Evolutionary conservation across 2,329 filamentous ascomycete genomes (phyloP).

Genomic region (Phoma sp.): DNA sequence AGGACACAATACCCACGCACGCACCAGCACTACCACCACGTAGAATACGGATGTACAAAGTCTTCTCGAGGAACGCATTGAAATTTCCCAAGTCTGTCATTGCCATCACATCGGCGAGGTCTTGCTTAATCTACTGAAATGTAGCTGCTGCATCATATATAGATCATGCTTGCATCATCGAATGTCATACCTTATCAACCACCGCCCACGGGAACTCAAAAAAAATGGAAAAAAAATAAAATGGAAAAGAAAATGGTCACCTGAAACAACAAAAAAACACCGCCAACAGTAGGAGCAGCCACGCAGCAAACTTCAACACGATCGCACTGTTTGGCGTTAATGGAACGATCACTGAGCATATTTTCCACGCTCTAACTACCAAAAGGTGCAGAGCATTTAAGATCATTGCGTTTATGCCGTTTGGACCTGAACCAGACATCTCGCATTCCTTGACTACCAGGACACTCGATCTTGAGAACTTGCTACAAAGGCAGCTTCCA

Average conservation of each 20-base stretch:
- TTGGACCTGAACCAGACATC: neutral
- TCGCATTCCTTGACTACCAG: neutral
- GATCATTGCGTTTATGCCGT: slow-evolving; percentile 2
- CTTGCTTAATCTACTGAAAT: too few relatives aligned
- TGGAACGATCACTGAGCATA: slow-evolving; percentile 21
- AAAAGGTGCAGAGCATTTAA: slow-evolving; percentile 20
- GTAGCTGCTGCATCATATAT: neutral
- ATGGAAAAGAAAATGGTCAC: too few relatives aligned
- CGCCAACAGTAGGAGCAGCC: neutral
- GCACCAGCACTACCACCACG: too few relatives aligned
- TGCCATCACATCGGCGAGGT: too few relatives aligned
- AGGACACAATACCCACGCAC: too few relatives aligned
- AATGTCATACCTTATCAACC: neutral
- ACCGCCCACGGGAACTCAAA: neutral
- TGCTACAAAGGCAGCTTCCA: slow-evolving; percentile 1
- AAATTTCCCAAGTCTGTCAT: too few relatives aligned
- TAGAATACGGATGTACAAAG: too few relatives aligned
- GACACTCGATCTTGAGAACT: neutral
- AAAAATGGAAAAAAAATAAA: too few relatives aligned
- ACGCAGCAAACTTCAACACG: neutral
- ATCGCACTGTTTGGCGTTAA: slow-evolving; percentile 22
- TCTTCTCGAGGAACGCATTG: too few relatives aligned
- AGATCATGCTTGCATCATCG: neutral
- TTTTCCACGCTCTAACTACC: slow-evolving; percentile 8
- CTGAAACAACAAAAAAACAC: neutral